These are phyloP conservation scores for Auriscalpium microsporum DNA, from an alignment of 768 basidiomycete genomes.

Conservation along the genomic window DNA sequence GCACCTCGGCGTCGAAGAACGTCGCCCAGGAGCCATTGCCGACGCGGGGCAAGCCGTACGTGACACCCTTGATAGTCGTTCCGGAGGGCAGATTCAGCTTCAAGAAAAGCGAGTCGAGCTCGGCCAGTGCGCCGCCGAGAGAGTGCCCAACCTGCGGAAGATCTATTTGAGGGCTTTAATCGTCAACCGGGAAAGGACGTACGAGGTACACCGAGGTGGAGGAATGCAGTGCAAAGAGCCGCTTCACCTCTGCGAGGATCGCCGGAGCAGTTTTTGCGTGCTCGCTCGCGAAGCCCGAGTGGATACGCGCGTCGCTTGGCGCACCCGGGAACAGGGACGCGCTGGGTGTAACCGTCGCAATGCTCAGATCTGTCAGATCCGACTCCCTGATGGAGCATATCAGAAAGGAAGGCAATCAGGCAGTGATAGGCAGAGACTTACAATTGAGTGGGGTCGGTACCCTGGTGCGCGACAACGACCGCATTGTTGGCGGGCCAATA, in stretches of 20 bases:
- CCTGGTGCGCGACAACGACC: slow-evolving; percentile 50
- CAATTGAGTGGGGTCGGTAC: slow-evolving; percentile 49
- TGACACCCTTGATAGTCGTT: slow-evolving; percentile 31
- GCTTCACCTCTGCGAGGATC: slow-evolving; percentile 29
- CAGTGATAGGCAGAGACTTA: slow-evolving; percentile 21
- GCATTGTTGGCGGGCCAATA: slow-evolving; percentile 41
- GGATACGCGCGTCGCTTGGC: slow-evolving; percentile 32
- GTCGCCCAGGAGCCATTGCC: slow-evolving; percentile 28
- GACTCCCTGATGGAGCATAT: slow-evolving; percentile 28
- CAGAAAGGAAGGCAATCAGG: not conserved
- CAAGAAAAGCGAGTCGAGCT: slow-evolving; percentile 12
- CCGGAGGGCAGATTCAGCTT: slow-evolving; percentile 12
- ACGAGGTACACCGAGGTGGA: slow-evolving; percentile 19
- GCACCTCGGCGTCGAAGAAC: slow-evolving; percentile 11
- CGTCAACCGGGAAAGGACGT: no score
- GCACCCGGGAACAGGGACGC: slow-evolving; percentile 47
- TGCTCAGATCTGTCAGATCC: slow-evolving; percentile 39
- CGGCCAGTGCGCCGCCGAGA: slow-evolving; percentile 11
- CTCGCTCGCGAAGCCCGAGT: slow-evolving; percentile 39
- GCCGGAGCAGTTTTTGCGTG: no score
- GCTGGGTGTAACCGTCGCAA: slow-evolving; percentile 28
- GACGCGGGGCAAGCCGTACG: slow-evolving; percentile 43
- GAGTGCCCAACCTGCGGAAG: slow-evolving; percentile 7
- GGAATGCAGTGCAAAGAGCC: slow-evolving; percentile 9
- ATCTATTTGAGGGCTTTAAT: no score